Evolutionary conservation across 768 basidiomycete species (phyloP).

Genomic region (Strobilomyces dryophilus): DNA sequence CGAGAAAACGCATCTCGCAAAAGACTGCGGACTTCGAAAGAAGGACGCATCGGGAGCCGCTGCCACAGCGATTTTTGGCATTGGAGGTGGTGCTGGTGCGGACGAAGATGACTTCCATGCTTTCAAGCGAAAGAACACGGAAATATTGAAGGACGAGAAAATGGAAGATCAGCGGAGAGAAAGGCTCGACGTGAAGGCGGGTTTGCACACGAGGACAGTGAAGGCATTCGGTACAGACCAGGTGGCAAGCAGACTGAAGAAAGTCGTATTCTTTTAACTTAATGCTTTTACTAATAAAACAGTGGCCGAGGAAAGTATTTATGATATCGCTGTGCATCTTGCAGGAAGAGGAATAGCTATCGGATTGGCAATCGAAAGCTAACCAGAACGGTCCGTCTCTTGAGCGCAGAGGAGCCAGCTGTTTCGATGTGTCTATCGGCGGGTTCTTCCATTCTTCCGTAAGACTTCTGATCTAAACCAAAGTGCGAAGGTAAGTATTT

Average conservation of each 20-base stretch:
- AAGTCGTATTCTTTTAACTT: slow-evolving; percentile 48
- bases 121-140: slow-evolving; percentile 59
- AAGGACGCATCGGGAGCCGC: slow-evolving; percentile 40
- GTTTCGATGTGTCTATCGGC: too few relatives aligned
- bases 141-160: slow-evolving; percentile 60
- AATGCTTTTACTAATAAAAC: too few relatives aligned
- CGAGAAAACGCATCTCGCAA: slow-evolving; percentile 80
- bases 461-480: too few relatives aligned
- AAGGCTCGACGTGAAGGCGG: slow-evolving; percentile 40
- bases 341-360: too few relatives aligned
- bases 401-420: too few relatives aligned
- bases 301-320: background rate
- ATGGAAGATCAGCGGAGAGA: slow-evolving; percentile 41
- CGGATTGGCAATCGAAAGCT: background rate
- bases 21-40: slow-evolving; percentile 68
- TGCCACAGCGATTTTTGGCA: slow-evolving; percentile 23
- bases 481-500: too few relatives aligned
- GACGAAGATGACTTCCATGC: slow-evolving; percentile 96
- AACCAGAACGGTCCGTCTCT: too few relatives aligned
- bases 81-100: slow-evolving; percentile 58
- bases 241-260: slow-evolving; percentile 34
- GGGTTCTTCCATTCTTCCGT: too few relatives aligned
- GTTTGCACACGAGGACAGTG: slow-evolving; percentile 38
- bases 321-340: too few relatives aligned
- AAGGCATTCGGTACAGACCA: slow-evolving; percentile 31